phyloP scores from a whole-genome alignment of 352 stramenopile species.

The Phytophthora meadii region DNA sequence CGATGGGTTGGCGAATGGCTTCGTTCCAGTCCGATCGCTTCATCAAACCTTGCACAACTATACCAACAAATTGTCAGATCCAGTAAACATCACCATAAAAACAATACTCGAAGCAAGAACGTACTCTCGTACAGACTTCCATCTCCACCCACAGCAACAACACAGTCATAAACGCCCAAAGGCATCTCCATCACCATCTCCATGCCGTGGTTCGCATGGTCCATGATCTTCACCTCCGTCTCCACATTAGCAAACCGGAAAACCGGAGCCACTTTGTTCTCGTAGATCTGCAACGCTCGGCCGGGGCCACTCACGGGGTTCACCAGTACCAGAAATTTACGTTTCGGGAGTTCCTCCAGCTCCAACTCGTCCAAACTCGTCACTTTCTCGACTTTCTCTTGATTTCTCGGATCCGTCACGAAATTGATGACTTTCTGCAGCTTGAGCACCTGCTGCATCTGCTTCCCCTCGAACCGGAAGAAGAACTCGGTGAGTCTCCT shows the following conservation, averaged over 20 bases:
- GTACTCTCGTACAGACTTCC: conserved; percentile 74
- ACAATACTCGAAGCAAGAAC: conserved; percentile 1
- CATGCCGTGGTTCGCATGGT: conserved; percentile 54
- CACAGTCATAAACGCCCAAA: conserved; percentile 63
- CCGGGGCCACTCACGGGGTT: conserved; percentile 71
- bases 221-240: conserved; percentile 52
- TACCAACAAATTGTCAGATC: conserved; percentile 5
- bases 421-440: conserved; percentile 56
- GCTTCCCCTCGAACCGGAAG: conserved; percentile 50
- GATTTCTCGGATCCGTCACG: conserved; percentile 56
- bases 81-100: not conserved
- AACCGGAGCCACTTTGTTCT: conserved; percentile 60
- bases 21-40: conserved; percentile 72
- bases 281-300: conserved; percentile 59
- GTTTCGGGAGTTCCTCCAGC: conserved; percentile 18
- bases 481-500: conserved; percentile 50
- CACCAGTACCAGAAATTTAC: conserved; percentile 73
- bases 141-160: conserved; percentile 76
- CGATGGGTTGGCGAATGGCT: conserved; percentile 71
- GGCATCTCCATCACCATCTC: conserved; percentile 61
- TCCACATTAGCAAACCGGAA: conserved; percentile 64
- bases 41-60: conserved; percentile 82
- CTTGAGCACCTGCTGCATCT: conserved; percentile 45
- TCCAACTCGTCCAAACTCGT: conserved; percentile 43
- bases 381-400: conserved; percentile 22